Percentiles rank a stretch among this genome's conserved stretches.
phyloP scores from a whole-genome alignment of 2,329 filamentous ascomycete genomes.

The Pleoardoris graminearum region DNA sequence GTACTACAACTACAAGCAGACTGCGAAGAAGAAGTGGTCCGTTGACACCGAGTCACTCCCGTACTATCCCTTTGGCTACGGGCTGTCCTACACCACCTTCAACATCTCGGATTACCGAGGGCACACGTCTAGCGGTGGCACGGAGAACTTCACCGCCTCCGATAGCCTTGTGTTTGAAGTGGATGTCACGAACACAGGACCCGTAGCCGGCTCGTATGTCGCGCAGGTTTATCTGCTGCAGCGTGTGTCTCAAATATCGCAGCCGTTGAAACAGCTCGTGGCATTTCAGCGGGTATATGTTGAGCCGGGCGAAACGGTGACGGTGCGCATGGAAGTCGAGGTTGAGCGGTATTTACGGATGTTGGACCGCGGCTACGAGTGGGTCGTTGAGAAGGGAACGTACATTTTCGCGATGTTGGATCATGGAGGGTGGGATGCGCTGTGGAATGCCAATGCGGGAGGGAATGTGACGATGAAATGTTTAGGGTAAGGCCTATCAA shows the following conservation, averaged over 20 bases:
- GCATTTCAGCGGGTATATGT: constrained; percentile 50
- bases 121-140: constrained; percentile 23
- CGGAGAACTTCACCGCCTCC: constrained; percentile 28
- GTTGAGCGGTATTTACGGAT: constrained; percentile 50
- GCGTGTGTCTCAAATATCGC: constrained; percentile 47
- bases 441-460: constrained; percentile 28
- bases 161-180: constrained; percentile 44
- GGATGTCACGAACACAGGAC: constrained; percentile 42
- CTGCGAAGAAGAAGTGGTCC: constrained; percentile 65
- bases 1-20: constrained; percentile 62
- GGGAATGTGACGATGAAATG: constrained; percentile 49
- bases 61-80: constrained; percentile 64
- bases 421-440: constrained; percentile 45
- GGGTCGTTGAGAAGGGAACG: constrained; percentile 50
- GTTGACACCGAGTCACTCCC: constrained; percentile 55
- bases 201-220: constrained; percentile 44
- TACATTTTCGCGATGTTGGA: constrained; percentile 50
- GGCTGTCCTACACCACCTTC: constrained; percentile 68
- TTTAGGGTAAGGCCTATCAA: constrained; percentile 11
- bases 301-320: constrained; percentile 34
- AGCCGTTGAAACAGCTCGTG: constrained; percentile 51
- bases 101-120: constrained; percentile 30
- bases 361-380: constrained; percentile 48
- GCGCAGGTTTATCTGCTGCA: constrained; percentile 49
- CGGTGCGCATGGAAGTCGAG: constrained; percentile 44